A percentile compares a stretch with the other conserved stretches of the same genome.
Evolutionary conservation across 2,329 filamentous ascomycete genomes (phyloP).

Genomic region (Didymella pomorum): DNA sequence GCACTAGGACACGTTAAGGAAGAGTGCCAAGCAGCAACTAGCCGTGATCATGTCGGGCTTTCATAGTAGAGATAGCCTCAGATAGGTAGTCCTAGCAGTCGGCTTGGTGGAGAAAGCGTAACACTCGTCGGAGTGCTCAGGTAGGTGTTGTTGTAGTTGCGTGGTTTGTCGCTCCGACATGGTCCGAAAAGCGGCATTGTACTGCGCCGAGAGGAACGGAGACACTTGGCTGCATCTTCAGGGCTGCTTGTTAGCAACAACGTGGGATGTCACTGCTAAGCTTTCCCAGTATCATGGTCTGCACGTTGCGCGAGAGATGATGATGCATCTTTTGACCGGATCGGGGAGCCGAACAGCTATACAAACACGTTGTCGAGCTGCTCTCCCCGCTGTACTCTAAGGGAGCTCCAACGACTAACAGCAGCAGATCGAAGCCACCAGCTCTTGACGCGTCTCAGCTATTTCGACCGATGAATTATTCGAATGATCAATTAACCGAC

Average conservation of each 20-base stretch:
- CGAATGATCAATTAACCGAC: not conserved
- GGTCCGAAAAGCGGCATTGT: constrained; percentile 2
- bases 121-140: not conserved
- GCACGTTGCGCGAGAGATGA: not conserved
- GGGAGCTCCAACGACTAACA: not conserved
- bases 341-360: not conserved
- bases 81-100: constrained; percentile 1
- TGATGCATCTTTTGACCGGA: not conserved
- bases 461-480: too few species aligned
- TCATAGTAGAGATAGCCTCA: constrained; percentile 1
- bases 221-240: constrained; percentile 4
- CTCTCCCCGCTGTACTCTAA: not conserved
- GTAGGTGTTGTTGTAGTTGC: not conserved
- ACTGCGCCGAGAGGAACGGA: not conserved
- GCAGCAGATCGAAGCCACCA: not conserved
- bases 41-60: not conserved
- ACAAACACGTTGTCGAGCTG: not conserved
- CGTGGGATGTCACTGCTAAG: constrained; percentile 10
- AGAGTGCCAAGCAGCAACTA: constrained; percentile 17
- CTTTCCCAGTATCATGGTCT: not conserved
- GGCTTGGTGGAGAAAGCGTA: not conserved
- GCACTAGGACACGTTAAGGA: constrained; percentile 10
- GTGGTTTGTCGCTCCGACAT: constrained; percentile 8
- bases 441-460: not conserved
- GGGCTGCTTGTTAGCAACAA: constrained; percentile 6